Base-by-base conservation (phyloP, 2,329 filamentous ascomycete genomes). In the Pyrenochaeta sp. region DNA sequence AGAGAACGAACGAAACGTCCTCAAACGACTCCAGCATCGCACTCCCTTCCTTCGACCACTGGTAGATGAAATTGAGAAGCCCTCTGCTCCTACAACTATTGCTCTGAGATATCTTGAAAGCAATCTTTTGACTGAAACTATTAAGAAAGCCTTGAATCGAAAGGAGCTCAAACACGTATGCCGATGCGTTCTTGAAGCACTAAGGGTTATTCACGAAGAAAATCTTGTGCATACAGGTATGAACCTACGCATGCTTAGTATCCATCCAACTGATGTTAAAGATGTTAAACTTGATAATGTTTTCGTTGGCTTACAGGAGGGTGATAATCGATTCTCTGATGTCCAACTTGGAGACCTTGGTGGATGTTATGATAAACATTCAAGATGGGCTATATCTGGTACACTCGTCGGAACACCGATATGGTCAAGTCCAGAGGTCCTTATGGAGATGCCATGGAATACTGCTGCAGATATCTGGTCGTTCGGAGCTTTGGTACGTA, bases 401-500 rank as follows among this genome's bases (percentile, higher is more conserved):
- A 63, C 66, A 12, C 1, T 54, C 41, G 74, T 78, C 9, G 76
- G 75, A 51, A 64, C 75, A 30, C 58, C 71, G 20, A 73, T 78
- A 31, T 79, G 71, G 56, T 56, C 74, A 51, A 78, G 75, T 46
- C 74, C 74, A 49, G 73, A 78, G 60, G 64, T 71, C 17, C 37
- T 64, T 11, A 23, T 67, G 31, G 58, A 63, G 46, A 9, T 60
- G 42, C 54, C 56, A 42, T 78, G 74, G 74, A 75, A 72, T 39
- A 72, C 68, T 33, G 63, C 75, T 18, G 69, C 73, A 37, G 75
- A 78, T 49, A 77, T 78, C 54, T 78, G 74, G 73, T 78, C 75
- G 37, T 76, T 77, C 54, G 72, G 76, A 35, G 58, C 72, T 41
- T 70, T 70, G 56, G 73, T 73, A 61, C 49, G 71, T 69, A 9